Evolutionary conservation across 139 green algal species (phyloP).

Genomic region (Chlorella sp.): DNA sequence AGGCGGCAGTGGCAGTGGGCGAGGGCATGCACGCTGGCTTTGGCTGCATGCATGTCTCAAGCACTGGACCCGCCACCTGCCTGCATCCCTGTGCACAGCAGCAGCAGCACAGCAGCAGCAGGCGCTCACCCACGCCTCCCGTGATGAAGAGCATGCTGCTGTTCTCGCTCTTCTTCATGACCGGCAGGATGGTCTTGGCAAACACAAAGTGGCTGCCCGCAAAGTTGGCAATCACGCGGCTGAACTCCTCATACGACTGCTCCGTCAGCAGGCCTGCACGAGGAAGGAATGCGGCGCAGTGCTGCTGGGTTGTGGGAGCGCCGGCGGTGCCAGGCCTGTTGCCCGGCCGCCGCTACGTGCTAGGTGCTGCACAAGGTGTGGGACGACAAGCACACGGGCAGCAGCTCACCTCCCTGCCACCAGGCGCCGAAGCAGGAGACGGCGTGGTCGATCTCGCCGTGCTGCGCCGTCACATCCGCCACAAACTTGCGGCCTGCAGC

Average conservation of each 20-base stretch:
- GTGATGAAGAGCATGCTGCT: conserved; percentile 29
- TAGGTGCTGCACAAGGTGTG: no score
- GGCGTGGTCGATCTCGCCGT: conserved; percentile 31
- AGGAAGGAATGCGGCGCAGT: no score
- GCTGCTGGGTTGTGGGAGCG: no score
- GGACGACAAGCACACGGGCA: no score
- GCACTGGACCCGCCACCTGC: no score
- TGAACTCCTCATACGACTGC: conserved; percentile 35
- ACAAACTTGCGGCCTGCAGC: conserved; percentile 11
- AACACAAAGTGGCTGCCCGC: conserved; percentile 34
- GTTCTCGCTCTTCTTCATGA: not conserved
- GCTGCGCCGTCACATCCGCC: not conserved
- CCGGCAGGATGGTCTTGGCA: not conserved
- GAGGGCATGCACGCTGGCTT: no score
- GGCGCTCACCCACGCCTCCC: conserved; percentile 16
- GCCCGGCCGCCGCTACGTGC: no score
- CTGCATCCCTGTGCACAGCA: not conserved
- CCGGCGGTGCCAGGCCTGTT: no score
- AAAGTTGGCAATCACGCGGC: conserved; percentile 35
- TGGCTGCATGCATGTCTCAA: no score
- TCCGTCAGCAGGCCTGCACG: conserved; percentile 36
- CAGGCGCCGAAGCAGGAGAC: conserved; percentile 34
- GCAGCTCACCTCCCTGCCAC: conserved; percentile 25
- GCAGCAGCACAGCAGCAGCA: not conserved
- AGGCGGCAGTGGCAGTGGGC: no score